These are phyloP conservation scores for Bromus sterilis DNA, from an alignment of 176 grass and related monocot species.

Conservation along the genomic window DNA sequence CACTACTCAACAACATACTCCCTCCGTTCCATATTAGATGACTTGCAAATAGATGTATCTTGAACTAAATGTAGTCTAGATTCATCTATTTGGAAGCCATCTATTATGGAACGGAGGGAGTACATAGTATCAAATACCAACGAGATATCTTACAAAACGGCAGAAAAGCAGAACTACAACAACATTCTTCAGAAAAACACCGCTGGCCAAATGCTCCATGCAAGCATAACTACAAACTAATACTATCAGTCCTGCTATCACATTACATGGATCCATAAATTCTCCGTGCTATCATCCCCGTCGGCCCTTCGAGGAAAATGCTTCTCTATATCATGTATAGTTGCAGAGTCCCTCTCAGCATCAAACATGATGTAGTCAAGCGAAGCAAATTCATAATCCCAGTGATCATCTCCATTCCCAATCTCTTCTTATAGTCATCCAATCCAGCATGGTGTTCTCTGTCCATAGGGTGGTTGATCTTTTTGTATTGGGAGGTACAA, in stretches of 20 bases:
- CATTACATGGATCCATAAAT: background rate
- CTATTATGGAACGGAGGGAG: too few relatives aligned
- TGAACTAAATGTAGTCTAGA: too few relatives aligned
- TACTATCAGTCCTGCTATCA: background rate
- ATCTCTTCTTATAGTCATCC: background rate
- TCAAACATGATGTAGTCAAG: background rate
- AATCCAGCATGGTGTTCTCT: background rate
- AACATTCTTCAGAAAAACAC: background rate
- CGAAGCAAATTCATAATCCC: background rate
- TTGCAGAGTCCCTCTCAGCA: background rate
- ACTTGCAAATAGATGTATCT: too few relatives aligned
- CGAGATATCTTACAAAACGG: background rate
- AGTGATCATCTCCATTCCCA: background rate
- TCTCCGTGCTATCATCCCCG: background rate
- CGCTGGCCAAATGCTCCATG: background rate
- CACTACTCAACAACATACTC: too few relatives aligned
- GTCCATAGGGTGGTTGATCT: background rate
- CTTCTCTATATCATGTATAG: background rate
- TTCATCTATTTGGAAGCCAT: too few relatives aligned
- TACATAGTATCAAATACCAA: background rate
- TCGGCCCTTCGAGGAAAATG: background rate
- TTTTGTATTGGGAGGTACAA: background rate
- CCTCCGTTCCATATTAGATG: too few relatives aligned
- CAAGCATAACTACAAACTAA: background rate
- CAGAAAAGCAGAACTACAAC: background rate